Conservation (phyloP, 768 basidiomycete genomes). For the Albatrellus ellisii region DNA sequence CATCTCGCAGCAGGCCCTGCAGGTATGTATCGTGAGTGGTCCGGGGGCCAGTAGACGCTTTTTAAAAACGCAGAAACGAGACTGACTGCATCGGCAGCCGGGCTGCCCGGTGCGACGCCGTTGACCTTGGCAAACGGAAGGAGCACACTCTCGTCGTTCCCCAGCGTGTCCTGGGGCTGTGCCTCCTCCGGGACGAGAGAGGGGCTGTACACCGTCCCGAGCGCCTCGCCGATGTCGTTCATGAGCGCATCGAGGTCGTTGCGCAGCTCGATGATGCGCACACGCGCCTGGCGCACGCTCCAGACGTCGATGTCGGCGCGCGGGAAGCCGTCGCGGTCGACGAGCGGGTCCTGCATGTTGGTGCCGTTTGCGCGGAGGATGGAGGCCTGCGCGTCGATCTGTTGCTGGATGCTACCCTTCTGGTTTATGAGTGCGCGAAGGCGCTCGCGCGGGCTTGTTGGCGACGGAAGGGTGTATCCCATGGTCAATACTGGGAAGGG, state of each 20-base stretch:
- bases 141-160: constrained; percentile 6
- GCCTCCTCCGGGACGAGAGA: constrained; percentile 13
- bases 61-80: constrained; percentile 11
- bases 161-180: constrained; percentile 2
- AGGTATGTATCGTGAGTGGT: constrained; percentile 2
- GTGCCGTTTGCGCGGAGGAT: constrained; percentile 52
- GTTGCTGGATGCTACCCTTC: constrained; percentile 62
- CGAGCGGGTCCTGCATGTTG: constrained; percentile 59
- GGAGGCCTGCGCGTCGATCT: constrained; percentile 47
- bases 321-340: constrained; percentile 85
- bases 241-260: constrained; percentile 65
- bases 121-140: constrained; percentile 73
- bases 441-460: constrained; percentile 30
- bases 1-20: constrained; percentile 56
- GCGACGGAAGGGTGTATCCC: constrained; percentile 12
- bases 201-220: constrained; percentile 59
- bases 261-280: constrained; percentile 64
- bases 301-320: constrained; percentile 77
- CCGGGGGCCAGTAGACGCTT: background rate
- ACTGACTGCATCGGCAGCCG: constrained; percentile 71
- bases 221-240: constrained; percentile 48
- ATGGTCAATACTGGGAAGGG: too few relatives aligned
- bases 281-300: constrained; percentile 61
- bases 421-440: constrained; percentile 52
- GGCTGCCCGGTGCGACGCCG: constrained; percentile 66